A percentile compares a stretch with the other conserved stretches of the same genome.
Evolutionary conservation across 441 rosid genomes (phyloP).

Genomic region (Croton laevigatus): DNA sequence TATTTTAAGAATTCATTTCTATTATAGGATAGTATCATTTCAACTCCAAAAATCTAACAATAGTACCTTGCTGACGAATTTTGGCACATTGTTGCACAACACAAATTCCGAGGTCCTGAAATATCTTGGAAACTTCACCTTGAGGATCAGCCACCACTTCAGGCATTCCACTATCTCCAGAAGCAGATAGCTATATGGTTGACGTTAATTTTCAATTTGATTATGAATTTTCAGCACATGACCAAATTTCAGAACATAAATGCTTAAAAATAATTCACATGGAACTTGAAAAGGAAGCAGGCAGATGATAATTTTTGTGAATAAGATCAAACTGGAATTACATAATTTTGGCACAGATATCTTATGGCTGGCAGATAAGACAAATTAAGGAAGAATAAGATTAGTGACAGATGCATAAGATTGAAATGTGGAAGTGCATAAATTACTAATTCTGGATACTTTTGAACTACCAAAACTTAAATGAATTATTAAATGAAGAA

Average conservation of each 20-base stretch:
- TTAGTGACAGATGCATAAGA: background rate
- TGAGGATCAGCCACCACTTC: slow-evolving; percentile 90
- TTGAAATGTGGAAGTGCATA: background rate
- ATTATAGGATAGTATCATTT: no score
- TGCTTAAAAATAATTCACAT: background rate
- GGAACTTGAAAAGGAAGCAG: background rate
- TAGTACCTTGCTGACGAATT: slow-evolving; percentile 91
- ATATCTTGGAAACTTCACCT: slow-evolving; percentile 78
- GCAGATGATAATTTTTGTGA: background rate
- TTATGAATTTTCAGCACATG: slow-evolving; percentile 10
- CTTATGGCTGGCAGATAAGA: background rate
- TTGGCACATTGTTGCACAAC: slow-evolving; percentile 95
- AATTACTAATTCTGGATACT: background rate
- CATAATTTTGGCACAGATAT: slow-evolving; percentile 10
- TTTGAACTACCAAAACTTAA: slow-evolving; percentile 3
- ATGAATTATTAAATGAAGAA: background rate
- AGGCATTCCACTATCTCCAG: slow-evolving; percentile 91
- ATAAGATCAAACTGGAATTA: background rate
- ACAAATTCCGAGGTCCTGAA: slow-evolving; percentile 90
- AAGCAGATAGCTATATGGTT: slow-evolving; percentile 70
- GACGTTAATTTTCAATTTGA: slow-evolving; percentile 11
- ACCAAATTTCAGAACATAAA: slow-evolving; percentile 2
- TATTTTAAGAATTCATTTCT: no score
- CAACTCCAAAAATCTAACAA: background rate
- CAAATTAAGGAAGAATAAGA: background rate